These are phyloP conservation scores for Mucuna pruriens DNA, from an alignment of 306 rosid genomes.

Conservation along the genomic window DNA sequence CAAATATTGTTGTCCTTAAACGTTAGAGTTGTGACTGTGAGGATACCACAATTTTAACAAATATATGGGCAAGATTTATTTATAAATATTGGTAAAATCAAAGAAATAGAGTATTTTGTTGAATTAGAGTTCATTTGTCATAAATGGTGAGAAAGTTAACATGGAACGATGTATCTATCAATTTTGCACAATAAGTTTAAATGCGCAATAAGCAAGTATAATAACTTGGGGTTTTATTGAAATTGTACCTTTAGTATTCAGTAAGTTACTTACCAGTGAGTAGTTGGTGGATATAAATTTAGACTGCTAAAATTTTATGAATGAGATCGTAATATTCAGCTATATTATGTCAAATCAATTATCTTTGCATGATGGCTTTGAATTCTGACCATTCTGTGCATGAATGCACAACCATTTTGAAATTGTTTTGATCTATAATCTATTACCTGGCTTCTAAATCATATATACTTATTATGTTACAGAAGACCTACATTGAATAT, in stretches of 20 bases:
- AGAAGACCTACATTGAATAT: constrained; percentile 73
- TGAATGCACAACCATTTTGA: constrained; percentile 4
- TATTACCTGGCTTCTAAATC: background rate
- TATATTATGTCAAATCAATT: background rate
- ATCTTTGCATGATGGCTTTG: constrained; percentile 5
- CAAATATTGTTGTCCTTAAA: background rate
- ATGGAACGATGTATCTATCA: background rate
- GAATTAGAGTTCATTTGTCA: background rate
- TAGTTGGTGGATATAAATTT: background rate
- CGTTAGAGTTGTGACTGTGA: too few relatives aligned
- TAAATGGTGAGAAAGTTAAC: background rate
- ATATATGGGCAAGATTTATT: background rate
- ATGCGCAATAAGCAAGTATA: background rate
- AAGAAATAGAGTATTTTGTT: background rate
- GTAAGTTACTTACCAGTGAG: background rate
- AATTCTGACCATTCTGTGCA: background rate
- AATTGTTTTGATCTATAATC: background rate
- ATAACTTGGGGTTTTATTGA: background rate
- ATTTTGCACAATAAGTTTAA: background rate
- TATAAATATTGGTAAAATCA: background rate
- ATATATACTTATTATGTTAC: constrained; percentile 26
- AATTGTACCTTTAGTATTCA: background rate
- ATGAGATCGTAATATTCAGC: background rate
- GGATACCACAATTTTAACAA: background rate
- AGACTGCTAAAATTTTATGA: background rate